Conservation (phyloP, 2,329 filamentous ascomycete genomes). For the Colletotrichum filicis region DNA sequence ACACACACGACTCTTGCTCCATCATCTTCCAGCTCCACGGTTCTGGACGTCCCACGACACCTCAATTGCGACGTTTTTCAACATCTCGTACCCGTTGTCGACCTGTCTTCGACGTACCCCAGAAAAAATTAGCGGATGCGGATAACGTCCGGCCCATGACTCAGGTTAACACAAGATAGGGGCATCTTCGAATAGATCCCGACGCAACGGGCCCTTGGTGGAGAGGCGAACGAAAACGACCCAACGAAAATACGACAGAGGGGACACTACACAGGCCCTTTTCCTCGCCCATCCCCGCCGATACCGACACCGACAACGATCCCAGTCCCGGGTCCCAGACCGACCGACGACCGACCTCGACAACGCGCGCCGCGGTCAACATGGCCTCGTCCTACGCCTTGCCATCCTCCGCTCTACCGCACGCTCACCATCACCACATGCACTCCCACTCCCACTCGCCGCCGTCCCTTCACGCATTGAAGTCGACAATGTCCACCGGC, state of each 20-base stretch:
- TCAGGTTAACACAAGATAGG: slow-evolving; percentile 12
- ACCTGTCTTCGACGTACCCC: neutral
- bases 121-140: neutral
- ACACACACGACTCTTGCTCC: slow-evolving; percentile 10
- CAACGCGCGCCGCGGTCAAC: slow-evolving; percentile 4
- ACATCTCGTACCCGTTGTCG: neutral
- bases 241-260: slow-evolving; percentile 21
- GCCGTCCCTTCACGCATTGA: slow-evolving; percentile 52
- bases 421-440: slow-evolving; percentile 56
- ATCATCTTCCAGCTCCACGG: slow-evolving; percentile 12
- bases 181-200: slow-evolving; percentile 10
- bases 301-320: slow-evolving; percentile 19
- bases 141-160: slow-evolving; percentile 13
- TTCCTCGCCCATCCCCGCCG: slow-evolving; percentile 23
- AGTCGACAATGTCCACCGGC: slow-evolving; percentile 42
- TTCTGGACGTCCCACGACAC: slow-evolving; percentile 15
- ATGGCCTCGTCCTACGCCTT: slow-evolving; percentile 66
- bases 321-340: slow-evolving; percentile 13
- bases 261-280: neutral
- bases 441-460: slow-evolving; percentile 53
- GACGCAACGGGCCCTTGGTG: slow-evolving; percentile 27
- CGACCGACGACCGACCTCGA: slow-evolving; percentile 27
- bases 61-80: slow-evolving; percentile 6
- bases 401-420: slow-evolving; percentile 61
- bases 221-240: slow-evolving; percentile 23